These are phyloP conservation scores for Solanum sejunctum DNA, from an alignment of 257 asterid genomes.

Conservation along the genomic window DNA sequence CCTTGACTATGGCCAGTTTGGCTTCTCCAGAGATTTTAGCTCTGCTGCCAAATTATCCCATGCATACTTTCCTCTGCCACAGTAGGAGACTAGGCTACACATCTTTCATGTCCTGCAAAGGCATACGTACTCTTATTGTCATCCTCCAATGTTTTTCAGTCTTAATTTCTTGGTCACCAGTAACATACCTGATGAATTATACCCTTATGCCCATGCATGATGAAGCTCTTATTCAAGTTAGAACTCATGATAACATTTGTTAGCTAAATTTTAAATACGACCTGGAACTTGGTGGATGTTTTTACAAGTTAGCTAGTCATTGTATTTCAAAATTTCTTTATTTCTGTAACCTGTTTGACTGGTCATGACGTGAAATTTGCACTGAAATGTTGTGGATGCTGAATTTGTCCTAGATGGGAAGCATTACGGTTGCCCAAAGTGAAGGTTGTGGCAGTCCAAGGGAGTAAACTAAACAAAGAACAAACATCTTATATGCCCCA, in stretches of 20 bases:
- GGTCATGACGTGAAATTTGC: not conserved
- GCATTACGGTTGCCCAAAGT: conserved; percentile 69
- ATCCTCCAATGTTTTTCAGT: not conserved
- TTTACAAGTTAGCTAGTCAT: not conserved
- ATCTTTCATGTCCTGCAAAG: not conserved
- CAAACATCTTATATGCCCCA: conserved; percentile 85
- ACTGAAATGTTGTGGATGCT: not conserved
- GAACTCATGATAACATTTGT: not conserved
- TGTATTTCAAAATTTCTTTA: not conserved
- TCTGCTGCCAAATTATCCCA: not conserved
- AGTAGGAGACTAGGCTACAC: not conserved
- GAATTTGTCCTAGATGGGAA: conserved; percentile 58
- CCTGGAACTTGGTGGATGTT: not conserved
- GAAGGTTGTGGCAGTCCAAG: conserved; percentile 43
- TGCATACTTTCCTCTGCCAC: not conserved
- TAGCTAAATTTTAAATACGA: not conserved
- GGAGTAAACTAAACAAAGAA: conserved; percentile 31
- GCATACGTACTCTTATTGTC: not conserved
- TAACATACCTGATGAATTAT: not conserved
- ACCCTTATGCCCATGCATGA: not conserved
- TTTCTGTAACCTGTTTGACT: not conserved
- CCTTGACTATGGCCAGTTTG: not conserved
- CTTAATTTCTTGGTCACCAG: not conserved
- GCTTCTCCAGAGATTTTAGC: not conserved
- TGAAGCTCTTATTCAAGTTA: not conserved